phyloP scores from a whole-genome alignment of 148 eudicot species.

The Limonium bicolor region DNA sequence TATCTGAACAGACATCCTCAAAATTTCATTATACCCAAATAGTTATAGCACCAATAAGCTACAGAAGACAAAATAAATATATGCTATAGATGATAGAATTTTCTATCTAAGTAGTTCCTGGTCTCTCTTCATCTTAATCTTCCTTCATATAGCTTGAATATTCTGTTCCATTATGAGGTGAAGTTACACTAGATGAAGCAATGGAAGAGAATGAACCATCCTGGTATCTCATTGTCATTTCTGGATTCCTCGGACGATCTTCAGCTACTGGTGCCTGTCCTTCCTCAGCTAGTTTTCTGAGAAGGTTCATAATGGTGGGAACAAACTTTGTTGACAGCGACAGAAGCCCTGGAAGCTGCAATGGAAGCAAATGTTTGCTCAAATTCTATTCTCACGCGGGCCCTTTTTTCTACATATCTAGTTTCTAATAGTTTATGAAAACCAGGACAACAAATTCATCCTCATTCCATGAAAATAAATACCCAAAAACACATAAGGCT shows the following conservation, averaged over 20 bases:
- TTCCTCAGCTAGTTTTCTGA: constrained; percentile 68
- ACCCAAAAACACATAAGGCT: constrained; percentile 2
- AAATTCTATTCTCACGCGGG: too few species aligned
- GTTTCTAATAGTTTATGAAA: too few species aligned
- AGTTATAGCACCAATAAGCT: too few species aligned
- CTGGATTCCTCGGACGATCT: constrained; percentile 47
- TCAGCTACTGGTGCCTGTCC: constrained; percentile 36
- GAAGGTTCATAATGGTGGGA: constrained; percentile 82
- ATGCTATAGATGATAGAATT: too few species aligned
- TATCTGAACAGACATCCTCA: too few species aligned
- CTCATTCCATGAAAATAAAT: background rate
- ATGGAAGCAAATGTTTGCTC: too few species aligned
- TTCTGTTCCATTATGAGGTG: constrained; percentile 53
- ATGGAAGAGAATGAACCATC: constrained; percentile 32
- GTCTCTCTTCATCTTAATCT: constrained; percentile 15
- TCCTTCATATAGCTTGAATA: constrained; percentile 43
- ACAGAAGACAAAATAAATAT: too few species aligned
- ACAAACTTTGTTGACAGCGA: constrained; percentile 75
- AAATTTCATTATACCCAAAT: too few species aligned
- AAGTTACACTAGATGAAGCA: constrained; percentile 53
- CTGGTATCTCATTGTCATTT: constrained; percentile 21
- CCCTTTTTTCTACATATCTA: too few species aligned
- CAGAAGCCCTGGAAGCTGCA: constrained; percentile 81
- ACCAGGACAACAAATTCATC: background rate
- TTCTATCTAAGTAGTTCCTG: too few species aligned